A percentile compares a stretch with the other conserved stretches of the same genome.
Conservation (phyloP, 129 eudicot genomes). For the Logfia minima region DNA sequence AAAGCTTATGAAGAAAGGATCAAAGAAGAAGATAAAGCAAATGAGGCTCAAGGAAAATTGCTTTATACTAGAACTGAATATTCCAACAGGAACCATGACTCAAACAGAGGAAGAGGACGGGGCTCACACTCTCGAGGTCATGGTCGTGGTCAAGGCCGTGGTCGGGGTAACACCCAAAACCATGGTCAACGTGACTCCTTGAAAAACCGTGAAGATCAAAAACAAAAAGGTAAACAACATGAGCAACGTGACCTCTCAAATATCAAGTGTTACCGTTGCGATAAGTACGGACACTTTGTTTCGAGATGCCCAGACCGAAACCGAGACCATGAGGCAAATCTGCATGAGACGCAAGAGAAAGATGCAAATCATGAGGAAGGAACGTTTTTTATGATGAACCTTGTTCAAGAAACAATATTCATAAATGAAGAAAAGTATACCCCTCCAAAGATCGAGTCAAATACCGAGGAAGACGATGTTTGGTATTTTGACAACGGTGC, state of each 20-base stretch:
- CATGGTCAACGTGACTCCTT: not conserved
- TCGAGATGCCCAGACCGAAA: not conserved
- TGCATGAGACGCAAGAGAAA: not conserved
- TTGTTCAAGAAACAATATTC: not conserved
- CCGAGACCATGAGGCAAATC: not conserved
- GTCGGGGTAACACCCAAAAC: not conserved
- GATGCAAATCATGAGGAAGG: constrained; percentile 6
- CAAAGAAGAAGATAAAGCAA: not conserved
- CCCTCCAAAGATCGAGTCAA: not conserved
- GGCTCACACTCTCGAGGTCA: not conserved
- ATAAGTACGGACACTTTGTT: constrained; percentile 5
- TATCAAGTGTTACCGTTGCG: constrained; percentile 1
- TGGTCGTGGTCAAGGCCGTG: too few relatives aligned
- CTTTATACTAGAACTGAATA: not conserved
- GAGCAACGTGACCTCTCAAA: not conserved
- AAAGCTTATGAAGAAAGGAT: not conserved
- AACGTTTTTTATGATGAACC: not conserved
- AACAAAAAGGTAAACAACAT: not conserved
- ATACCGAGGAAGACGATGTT: not conserved
- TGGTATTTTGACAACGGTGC: not conserved
- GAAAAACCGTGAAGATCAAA: not conserved
- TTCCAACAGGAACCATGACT: not conserved
- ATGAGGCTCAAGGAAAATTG: not conserved
- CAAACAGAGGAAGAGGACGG: not conserved
- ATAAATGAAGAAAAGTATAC: not conserved